These are phyloP conservation scores for Conringia planisiliqua DNA, from an alignment of 345 rosid species.

Conservation along the genomic window DNA sequence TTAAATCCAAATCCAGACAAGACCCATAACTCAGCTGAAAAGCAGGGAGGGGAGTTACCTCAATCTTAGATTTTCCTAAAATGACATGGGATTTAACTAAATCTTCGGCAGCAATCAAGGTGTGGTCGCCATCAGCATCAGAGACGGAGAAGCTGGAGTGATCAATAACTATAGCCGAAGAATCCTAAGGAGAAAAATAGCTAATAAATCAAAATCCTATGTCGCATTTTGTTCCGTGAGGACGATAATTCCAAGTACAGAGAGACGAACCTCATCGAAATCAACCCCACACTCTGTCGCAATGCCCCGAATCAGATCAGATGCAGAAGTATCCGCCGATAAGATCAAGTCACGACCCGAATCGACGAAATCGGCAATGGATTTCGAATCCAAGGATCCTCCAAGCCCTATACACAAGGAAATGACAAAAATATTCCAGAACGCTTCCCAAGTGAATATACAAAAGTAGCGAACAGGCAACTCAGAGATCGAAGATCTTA, in stretches of 20 bases:
- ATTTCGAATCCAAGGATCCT: slow-evolving; percentile 53
- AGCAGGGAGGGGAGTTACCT: slow-evolving; percentile 36
- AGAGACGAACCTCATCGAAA: slow-evolving; percentile 60
- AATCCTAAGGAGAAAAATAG: slow-evolving; percentile 40
- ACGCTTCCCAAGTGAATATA: not conserved
- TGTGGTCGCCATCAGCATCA: slow-evolving; percentile 54
- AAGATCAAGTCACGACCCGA: slow-evolving; percentile 66
- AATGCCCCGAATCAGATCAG: slow-evolving; percentile 50
- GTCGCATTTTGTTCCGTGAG: not conserved
- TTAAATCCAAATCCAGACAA: not conserved
- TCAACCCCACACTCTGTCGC: slow-evolving; percentile 68
- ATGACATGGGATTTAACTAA: slow-evolving; percentile 51
- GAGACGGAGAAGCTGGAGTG: slow-evolving; percentile 51
- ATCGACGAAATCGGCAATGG: slow-evolving; percentile 66
- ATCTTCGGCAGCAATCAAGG: slow-evolving; percentile 56
- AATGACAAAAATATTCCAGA: not conserved
- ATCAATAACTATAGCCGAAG: slow-evolving; percentile 61
- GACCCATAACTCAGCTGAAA: not conserved
- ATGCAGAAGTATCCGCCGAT: slow-evolving; percentile 62
- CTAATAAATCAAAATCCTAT: slow-evolving; percentile 5
- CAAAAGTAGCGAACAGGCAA: not conserved
- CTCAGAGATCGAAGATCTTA: slow-evolving; percentile 31
- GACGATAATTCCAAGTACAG: slow-evolving; percentile 7
- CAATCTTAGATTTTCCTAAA: slow-evolving; percentile 50
- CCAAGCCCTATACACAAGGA: slow-evolving; percentile 43